Base-by-base conservation (phyloP, 2,329 filamentous ascomycete genomes). In the Didymella exigua region DNA sequence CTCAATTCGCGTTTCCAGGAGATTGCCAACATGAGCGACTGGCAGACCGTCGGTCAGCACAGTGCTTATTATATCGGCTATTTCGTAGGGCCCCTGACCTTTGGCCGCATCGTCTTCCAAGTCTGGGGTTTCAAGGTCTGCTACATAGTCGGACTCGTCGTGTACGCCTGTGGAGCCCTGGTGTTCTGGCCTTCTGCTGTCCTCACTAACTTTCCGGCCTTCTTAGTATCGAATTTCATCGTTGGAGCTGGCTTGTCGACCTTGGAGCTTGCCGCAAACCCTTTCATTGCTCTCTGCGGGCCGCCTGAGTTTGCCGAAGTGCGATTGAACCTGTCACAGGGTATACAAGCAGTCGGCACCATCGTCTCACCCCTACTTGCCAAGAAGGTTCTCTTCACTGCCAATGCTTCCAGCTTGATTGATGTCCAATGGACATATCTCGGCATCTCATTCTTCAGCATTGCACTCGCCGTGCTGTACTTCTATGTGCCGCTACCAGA, bases 1-100 rank as follows among this genome's bases (percentile, higher is more conserved):
- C 82, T 97, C 24, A 96, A 96, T 70, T 82, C 82, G 18, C 85
- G 86, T 21, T 87, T 91, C 47, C 85, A 88, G 30, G 69, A 75
- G 11, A 82, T 91, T 5, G 82, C 87, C 13, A 67, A 82, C 19
- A 87, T 89, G 80, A 83, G 79, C 1, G 73, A 79, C 0, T 81
- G 84, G 6, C 82, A 91, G 71, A 87, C 83, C 0, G 77, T 91
- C 3, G 87, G 86, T 1, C 81, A 91, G 33, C 89, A 88, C 19
- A 85, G 83, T 54, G 82, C 86, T 5, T 92, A 92, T 69, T 93
- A 88, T 68, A 84, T 83, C 13, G 87, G 84, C 1, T 93, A 92
- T 68, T 79, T 91, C 50, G 78, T 89, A 23, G 89, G 87, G 0
- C 87, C 89, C 0, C 71, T 91, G 5, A 81, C 89, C 1, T 84